A percentile compares a stretch with the other conserved stretches of the same genome.
Evolutionary conservation across 306 rosid species (phyloP).

Genomic region (Vigna radiata): DNA sequence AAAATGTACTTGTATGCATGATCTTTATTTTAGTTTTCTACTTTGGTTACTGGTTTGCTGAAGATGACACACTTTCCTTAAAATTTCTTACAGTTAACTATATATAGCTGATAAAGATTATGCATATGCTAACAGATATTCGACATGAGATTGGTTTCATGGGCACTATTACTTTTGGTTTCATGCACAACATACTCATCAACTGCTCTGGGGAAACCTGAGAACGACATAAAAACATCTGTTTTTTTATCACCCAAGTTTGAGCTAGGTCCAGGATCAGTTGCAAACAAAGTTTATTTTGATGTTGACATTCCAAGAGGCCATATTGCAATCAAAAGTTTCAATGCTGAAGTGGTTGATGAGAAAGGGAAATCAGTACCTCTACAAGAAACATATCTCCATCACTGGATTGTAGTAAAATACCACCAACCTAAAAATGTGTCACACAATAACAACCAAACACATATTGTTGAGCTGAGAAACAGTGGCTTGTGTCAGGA

Average conservation of each 20-base stretch:
- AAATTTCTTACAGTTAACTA: background rate
- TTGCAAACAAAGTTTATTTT: constrained; percentile 50
- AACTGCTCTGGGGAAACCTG: constrained; percentile 30
- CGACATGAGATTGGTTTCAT: constrained; percentile 50
- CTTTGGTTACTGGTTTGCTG: background rate
- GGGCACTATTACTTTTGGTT: constrained; percentile 42
- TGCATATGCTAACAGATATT: constrained; percentile 43
- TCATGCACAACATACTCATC: constrained; percentile 46
- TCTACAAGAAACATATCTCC: constrained; percentile 74
- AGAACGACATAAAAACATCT: constrained; percentile 48
- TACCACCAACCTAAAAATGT: constrained; percentile 49
- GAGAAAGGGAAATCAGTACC: constrained; percentile 63
- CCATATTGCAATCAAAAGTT: constrained; percentile 72
- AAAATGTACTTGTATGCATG: background rate
- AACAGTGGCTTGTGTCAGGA: constrained; percentile 68
- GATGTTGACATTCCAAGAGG: constrained; percentile 69
- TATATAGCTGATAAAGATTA: background rate
- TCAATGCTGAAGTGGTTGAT: constrained; percentile 73
- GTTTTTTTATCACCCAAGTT: constrained; percentile 64
- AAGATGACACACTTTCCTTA: background rate
- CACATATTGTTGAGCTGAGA: background rate
- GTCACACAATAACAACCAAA: constrained; percentile 25
- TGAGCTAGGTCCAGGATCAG: constrained; percentile 68
- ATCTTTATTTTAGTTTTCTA: background rate
- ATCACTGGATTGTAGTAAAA: constrained; percentile 63